Conservation (phyloP, 257 asterid species). For the Nicotiana attenuata region DNA sequence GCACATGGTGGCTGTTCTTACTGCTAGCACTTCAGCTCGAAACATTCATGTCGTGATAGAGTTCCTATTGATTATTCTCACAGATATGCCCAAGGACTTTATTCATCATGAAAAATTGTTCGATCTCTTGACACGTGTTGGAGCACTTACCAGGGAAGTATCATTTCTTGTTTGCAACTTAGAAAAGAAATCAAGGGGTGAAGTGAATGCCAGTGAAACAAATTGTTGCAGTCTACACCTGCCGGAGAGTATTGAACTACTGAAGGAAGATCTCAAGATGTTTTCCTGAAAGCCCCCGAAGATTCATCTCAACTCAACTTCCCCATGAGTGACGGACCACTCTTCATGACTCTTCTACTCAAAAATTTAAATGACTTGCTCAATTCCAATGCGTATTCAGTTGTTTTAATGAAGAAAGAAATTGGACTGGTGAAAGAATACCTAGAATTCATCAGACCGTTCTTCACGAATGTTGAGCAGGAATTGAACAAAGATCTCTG, state of each 20-base stretch:
- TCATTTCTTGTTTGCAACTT: background rate
- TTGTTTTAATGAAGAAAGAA: background rate
- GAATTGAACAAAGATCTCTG: background rate
- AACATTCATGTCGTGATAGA: background rate
- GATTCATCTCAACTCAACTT: background rate
- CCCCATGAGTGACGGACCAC: background rate
- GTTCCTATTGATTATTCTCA: background rate
- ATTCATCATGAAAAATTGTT: background rate
- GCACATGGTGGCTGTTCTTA: background rate
- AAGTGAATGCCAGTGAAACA: background rate
- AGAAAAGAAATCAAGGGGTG: background rate
- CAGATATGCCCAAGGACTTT: background rate
- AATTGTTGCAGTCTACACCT: background rate
- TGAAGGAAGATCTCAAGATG: background rate
- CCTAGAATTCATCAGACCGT: background rate
- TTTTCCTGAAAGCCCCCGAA: background rate
- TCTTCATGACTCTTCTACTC: background rate
- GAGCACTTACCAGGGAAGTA: background rate
- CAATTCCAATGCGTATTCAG: background rate
- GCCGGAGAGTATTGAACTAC: background rate
- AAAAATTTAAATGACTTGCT: background rate
- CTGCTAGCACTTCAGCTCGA: background rate
- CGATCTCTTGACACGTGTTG: background rate
- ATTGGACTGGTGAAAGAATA: background rate
- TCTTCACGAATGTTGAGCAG: background rate